Base-by-base conservation (phyloP, 2,329 filamentous ascomycete species). In the Xylaria multiplex region DNA sequence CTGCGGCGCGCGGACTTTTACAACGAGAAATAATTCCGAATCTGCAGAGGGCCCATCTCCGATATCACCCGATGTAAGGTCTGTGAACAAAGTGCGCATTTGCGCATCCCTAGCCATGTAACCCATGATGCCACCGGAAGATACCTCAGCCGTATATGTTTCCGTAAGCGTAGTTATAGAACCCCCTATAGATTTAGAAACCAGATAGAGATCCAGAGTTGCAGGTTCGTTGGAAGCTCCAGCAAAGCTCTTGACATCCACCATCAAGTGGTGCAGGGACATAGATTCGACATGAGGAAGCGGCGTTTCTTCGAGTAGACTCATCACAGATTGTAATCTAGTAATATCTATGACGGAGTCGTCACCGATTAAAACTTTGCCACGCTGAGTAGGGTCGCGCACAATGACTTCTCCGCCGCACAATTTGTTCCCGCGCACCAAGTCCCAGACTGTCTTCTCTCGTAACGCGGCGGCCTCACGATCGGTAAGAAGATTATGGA, bases 361-460 rank as follows among this genome's bases (percentile, higher is more conserved):
- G 59, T 97, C 91, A 13, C 92, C 93, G 0, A 94, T 97, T 73
- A 99, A 80, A 32, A 98, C 89, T 52, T 94, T 89, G 8, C 96
- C 96, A 35, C 91, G 87, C 76, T 94, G 90, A 22, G 85, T 86
- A 1, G 96, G 93, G 78, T 96, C 96, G 35, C 96, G 90, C 65
- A 99, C 96, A 77, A 99, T 97, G 54, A 99, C 91, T 76, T 98
- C 94, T 57, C 93, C 93, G 67, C 90, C 93, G 61, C 97, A 91
- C 74, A 98, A 87, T 80, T 97, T 98, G 81, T 99, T 99, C 50
- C 95, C 95, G 49, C 87, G 89, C 2, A 98, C 95, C 56, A 99
- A 83, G 74, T 97, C 93, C 96, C 96, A 99, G 0, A 99, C 93
- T 0, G 93, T 96, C 77, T 91, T 91, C 77, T 97, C 93, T 66